phyloP scores from a whole-genome alignment of 768 basidiomycete genomes.

The Mrakia frigida region DNA sequence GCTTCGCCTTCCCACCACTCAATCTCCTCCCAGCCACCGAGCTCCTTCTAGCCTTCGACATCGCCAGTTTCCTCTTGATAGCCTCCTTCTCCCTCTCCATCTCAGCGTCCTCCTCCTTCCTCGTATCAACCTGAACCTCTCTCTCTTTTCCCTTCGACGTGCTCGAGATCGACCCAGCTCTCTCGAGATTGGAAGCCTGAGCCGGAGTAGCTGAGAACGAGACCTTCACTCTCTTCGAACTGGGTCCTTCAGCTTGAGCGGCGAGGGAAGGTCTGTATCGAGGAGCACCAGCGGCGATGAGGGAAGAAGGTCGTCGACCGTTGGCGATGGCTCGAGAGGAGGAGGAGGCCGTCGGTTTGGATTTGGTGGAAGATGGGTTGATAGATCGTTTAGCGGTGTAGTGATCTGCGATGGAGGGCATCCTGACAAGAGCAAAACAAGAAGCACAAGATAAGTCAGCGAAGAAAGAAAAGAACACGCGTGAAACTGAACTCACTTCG shows the following conservation, averaged over 20 bases:
- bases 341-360: background rate
- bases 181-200: background rate
- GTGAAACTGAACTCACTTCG: constrained; percentile 25
- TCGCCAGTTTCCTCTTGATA: constrained; percentile 17
- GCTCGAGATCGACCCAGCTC: background rate
- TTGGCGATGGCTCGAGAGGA: background rate
- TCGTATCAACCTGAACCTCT: background rate
- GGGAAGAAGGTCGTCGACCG: constrained; percentile 5
- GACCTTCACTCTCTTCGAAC: background rate
- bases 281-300: background rate
- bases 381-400: constrained; percentile 11
- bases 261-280: background rate
- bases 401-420: constrained; percentile 28
- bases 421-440: background rate
- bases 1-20: background rate
- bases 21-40: constrained; percentile 8
- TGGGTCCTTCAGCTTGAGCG: background rate
- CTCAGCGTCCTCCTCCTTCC: background rate
- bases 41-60: constrained; percentile 20
- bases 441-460: background rate
- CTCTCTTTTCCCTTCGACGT: background rate
- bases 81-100: constrained; percentile 6
- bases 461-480: background rate
- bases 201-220: background rate
- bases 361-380: background rate